A percentile compares a stretch with the other conserved stretches of the same genome.
Conservation (phyloP, 2,329 filamentous ascomycete species). For the Aspergillus terreus region DNA sequence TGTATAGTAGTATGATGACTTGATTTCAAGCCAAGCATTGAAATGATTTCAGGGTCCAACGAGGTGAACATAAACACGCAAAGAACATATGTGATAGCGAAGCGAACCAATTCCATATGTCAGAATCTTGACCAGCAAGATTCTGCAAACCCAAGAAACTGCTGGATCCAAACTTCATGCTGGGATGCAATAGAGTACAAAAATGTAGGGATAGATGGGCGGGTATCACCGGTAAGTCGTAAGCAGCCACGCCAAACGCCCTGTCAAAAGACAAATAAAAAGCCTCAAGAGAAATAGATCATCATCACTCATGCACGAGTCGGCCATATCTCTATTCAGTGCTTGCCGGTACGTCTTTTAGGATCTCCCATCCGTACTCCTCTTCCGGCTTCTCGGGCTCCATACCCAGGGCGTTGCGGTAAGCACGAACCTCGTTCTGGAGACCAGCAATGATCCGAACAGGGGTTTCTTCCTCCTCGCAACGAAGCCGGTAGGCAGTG, state of each 20-base stretch:
- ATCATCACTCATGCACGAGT: slow-evolving; percentile 18
- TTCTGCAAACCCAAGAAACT: slow-evolving; percentile 22
- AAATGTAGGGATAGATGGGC: slow-evolving; percentile 17
- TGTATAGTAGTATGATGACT: too few relatives aligned
- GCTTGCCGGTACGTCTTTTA: slow-evolving; percentile 41
- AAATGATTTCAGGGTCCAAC: neutral
- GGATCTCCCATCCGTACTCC: slow-evolving; percentile 47
- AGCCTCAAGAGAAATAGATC: slow-evolving; percentile 10
- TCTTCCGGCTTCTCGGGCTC: slow-evolving; percentile 47
- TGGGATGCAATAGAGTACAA: slow-evolving; percentile 21
- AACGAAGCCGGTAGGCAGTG: slow-evolving; percentile 45
- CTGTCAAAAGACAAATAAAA: slow-evolving; percentile 8
- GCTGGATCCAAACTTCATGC: slow-evolving; percentile 27
- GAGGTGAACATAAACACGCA: too few relatives aligned
- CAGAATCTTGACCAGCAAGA: too few relatives aligned
- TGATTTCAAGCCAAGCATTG: too few relatives aligned
- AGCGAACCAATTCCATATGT: too few relatives aligned
- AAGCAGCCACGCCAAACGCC: slow-evolving; percentile 21
- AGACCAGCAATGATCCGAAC: slow-evolving; percentile 43
- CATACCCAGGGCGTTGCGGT: slow-evolving; percentile 46
- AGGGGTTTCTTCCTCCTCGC: slow-evolving; percentile 45
- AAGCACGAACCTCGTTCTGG: slow-evolving; percentile 48
- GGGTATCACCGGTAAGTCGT: slow-evolving; percentile 20
- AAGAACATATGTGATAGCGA: too few relatives aligned
- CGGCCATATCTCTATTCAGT: slow-evolving; percentile 21